Percentiles rank a stretch among this genome's conserved stretches.
Evolutionary conservation across 129 eudicot species (phyloP).

Genomic region (Silybum marianum): DNA sequence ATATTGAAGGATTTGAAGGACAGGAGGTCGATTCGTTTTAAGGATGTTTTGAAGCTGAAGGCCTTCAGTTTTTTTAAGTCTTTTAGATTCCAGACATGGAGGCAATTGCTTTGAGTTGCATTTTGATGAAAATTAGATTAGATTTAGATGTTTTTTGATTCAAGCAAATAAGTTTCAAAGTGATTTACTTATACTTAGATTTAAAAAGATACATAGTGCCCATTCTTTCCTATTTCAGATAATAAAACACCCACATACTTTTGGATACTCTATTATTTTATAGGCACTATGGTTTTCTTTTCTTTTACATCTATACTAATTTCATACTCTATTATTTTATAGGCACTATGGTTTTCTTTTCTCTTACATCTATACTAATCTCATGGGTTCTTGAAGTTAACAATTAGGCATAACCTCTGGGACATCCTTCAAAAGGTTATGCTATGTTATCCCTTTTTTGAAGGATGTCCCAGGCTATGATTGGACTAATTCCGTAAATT

Average conservation of each 20-base stretch:
- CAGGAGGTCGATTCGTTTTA: not conserved
- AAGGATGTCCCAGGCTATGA: not conserved
- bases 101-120: slow-evolving; percentile 5
- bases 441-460: too few relatives aligned
- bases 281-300: not conserved
- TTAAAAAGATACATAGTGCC: not conserved
- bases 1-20: not conserved
- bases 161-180: slow-evolving; percentile 17
- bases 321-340: not conserved
- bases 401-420: not conserved
- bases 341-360: not conserved
- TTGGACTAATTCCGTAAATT: too few relatives aligned
- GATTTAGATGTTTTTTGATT: not conserved
- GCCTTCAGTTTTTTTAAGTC: not conserved
- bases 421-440: too few relatives aligned
- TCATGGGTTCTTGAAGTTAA: not conserved
- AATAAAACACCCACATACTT: not conserved
- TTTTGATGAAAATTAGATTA: slow-evolving; percentile 12
- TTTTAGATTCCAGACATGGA: not conserved
- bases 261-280: not conserved
- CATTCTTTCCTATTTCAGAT: slow-evolving; percentile 4
- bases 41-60: slow-evolving; percentile 14
- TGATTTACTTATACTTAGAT: slow-evolving; percentile 7
- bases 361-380: not conserved
- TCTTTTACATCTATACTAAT: not conserved